These are phyloP conservation scores for Mentha longifolia DNA, from an alignment of 257 asterid species.

Conservation along the genomic window DNA sequence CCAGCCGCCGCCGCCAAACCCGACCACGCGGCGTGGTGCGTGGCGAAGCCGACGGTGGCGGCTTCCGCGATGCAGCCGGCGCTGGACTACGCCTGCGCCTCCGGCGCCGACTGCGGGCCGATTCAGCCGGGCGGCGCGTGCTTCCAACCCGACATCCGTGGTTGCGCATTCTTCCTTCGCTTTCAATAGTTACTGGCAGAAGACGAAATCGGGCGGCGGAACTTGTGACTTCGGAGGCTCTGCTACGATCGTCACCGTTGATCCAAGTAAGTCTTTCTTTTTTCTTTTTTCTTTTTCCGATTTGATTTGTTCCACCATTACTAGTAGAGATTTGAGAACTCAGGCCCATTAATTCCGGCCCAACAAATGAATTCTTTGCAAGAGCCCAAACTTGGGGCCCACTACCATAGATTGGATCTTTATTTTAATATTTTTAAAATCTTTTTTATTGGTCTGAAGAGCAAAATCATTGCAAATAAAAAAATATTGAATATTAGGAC, in stretches of 20 bases:
- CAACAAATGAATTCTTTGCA: too few relatives aligned
- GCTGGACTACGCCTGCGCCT: conserved; percentile 45
- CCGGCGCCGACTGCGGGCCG: conserved; percentile 43
- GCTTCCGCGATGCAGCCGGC: conserved; percentile 32
- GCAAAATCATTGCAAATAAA: too few relatives aligned
- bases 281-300: not conserved
- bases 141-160: conserved; percentile 38
- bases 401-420: too few relatives aligned
- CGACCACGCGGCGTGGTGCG: conserved; percentile 42
- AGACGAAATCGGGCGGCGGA: conserved; percentile 36
- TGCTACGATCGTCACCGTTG: conserved; percentile 34
- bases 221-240: conserved; percentile 50
- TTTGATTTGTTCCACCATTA: too few relatives aligned
- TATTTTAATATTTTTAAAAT: too few relatives aligned
- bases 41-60: conserved; percentile 35
- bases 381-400: too few relatives aligned
- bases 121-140: conserved; percentile 36
- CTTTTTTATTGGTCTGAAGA: too few relatives aligned
- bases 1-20: conserved; percentile 10
- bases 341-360: too few relatives aligned
- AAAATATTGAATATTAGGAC: too few relatives aligned
- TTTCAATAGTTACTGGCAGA: conserved; percentile 52
- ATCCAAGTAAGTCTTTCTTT: conserved; percentile 40
- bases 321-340: not conserved
- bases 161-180: conserved; percentile 44